A percentile compares a stretch with the other conserved stretches of the same genome.
These are phyloP conservation scores for Coelastrella sp. DNA, from an alignment of 139 green algal genomes.

Conservation along the genomic window DNA sequence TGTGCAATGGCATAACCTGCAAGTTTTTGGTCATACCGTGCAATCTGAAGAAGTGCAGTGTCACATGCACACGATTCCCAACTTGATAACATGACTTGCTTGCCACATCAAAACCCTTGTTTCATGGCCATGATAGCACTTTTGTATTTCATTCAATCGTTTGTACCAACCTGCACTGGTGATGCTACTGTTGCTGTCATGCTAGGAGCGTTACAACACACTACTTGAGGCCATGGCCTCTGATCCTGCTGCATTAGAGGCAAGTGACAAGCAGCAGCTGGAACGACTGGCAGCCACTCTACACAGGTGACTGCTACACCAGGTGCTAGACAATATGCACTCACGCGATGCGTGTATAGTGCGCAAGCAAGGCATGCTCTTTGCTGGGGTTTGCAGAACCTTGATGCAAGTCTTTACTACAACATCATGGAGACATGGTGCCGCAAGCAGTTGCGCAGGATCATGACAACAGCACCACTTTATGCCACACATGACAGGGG, in stretches of 20 bases:
- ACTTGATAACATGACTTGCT: too few relatives aligned
- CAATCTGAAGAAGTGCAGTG: too few relatives aligned
- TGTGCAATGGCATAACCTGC: constrained; percentile 48
- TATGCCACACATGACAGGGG: too few relatives aligned
- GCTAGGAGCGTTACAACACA: constrained; percentile 35
- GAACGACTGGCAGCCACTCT: constrained; percentile 45
- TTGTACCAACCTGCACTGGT: not conserved
- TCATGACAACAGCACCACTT: too few relatives aligned
- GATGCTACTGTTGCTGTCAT: constrained; percentile 20
- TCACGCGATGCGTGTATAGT: not conserved
- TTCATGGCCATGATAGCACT: not conserved
- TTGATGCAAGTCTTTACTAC: too few relatives aligned
- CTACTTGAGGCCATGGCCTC: constrained; percentile 42
- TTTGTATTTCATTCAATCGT: too few relatives aligned
- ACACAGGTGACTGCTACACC: constrained; percentile 15
- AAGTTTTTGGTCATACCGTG: too few relatives aligned
- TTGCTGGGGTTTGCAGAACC: not conserved
- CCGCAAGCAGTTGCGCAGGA: too few relatives aligned
- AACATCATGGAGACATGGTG: too few relatives aligned
- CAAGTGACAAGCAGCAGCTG: constrained; percentile 55
- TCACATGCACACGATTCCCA: too few relatives aligned
- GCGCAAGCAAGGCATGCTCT: not conserved
- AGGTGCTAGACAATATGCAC: not conserved
- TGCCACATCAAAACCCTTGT: not conserved
- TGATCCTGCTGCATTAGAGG: constrained; percentile 49